These are phyloP conservation scores for Penicillium egyptiacum DNA, from an alignment of 495 filamentous ascomycete species.

Conservation along the genomic window DNA sequence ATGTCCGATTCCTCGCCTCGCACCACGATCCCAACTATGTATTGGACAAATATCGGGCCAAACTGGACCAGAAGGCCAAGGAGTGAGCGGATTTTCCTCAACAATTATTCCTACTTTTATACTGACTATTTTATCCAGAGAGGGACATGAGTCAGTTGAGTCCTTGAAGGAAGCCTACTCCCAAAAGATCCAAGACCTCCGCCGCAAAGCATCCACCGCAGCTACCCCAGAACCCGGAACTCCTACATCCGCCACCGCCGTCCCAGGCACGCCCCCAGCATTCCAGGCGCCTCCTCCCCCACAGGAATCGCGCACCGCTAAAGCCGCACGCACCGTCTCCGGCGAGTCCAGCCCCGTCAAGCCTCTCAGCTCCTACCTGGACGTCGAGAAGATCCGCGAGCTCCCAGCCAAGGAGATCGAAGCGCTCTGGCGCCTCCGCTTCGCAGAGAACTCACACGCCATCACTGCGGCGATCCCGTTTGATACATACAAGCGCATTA, in stretches of 20 bases:
- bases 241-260: conserved; percentile 10
- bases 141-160: conserved; percentile 71
- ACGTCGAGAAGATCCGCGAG: conserved; percentile 68
- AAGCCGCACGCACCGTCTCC: conserved; percentile 33
- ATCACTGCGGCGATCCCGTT: conserved; percentile 80
- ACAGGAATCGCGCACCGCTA: conserved; percentile 32
- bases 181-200: conserved; percentile 71
- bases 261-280: conserved; percentile 29
- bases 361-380: conserved; percentile 77
- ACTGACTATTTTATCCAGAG: conserved; percentile 38
- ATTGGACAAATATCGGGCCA: conserved; percentile 80
- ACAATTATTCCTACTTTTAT: background rate
- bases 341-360: conserved; percentile 61
- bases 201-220: conserved; percentile 59
- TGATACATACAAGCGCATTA: conserved; percentile 67
- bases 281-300: conserved; percentile 33
- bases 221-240: conserved; percentile 49
- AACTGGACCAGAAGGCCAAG: conserved; percentile 81
- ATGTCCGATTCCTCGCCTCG: conserved; percentile 82
- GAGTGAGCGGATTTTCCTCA: conserved; percentile 50
- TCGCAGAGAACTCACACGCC: conserved; percentile 64
- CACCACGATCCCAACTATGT: conserved; percentile 62
- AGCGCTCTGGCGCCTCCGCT: conserved; percentile 87
- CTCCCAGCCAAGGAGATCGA: conserved; percentile 83
- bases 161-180: conserved; percentile 79